These are phyloP conservation scores for Ceriops zippeliana DNA, from an alignment of 345 rosid species.

Conservation along the genomic window DNA sequence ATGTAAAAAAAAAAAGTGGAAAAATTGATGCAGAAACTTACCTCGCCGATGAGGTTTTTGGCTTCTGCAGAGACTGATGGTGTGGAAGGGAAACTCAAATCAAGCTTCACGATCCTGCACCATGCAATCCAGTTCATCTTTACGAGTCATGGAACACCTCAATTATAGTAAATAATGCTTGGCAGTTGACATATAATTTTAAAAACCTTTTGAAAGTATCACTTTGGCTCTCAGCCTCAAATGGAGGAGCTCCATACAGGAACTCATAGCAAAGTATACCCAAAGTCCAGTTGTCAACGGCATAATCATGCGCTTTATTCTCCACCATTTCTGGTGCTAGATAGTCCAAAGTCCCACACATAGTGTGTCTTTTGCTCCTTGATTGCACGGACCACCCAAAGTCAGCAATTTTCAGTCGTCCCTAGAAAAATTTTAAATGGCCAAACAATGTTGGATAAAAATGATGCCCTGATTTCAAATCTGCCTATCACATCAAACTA, in stretches of 20 bases:
- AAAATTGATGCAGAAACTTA: conserved; percentile 20
- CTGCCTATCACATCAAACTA: too few relatives aligned
- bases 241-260: conserved; percentile 87
- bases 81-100: conserved; percentile 65
- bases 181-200: not conserved
- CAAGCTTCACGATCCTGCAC: conserved; percentile 73
- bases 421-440: conserved; percentile 38
- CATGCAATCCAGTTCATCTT: conserved; percentile 6
- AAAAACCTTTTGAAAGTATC: conserved; percentile 78
- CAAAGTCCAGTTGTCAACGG: conserved; percentile 96
- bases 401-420: conserved; percentile 87
- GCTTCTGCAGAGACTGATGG: conserved; percentile 70
- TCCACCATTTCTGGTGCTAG: conserved; percentile 98
- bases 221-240: conserved; percentile 78
- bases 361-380: conserved; percentile 74
- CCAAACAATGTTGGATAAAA: too few relatives aligned
- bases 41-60: conserved; percentile 59
- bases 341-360: conserved; percentile 97
- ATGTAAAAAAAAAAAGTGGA: not conserved
- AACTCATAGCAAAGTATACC: conserved; percentile 93
- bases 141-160: not conserved
- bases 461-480: too few relatives aligned
- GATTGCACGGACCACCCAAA: conserved; percentile 99
- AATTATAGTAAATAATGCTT: not conserved
- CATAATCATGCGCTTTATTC: conserved; percentile 77